A percentile compares a stretch with the other conserved stretches of the same genome.
Evolutionary conservation across 2,329 filamentous ascomycete species (phyloP).

Genomic region (Diaporthe sp.): DNA sequence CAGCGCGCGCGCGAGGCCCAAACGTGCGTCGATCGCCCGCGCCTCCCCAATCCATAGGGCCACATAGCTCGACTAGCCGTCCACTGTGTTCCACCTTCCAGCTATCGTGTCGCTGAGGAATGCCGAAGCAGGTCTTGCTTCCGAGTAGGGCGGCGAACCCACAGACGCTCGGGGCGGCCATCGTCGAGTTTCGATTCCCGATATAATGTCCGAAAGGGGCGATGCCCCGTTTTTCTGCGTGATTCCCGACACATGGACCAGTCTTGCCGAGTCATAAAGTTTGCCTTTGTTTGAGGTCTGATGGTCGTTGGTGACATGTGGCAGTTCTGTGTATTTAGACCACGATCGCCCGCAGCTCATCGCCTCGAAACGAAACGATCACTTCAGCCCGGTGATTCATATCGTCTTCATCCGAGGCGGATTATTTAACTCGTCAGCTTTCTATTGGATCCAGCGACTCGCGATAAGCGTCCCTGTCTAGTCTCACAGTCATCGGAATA

Average conservation of each 20-base stretch:
- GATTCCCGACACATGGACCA: background rate
- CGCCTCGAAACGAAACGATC: background rate
- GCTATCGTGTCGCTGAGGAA: background rate
- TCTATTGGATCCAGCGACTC: background rate
- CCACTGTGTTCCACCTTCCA: background rate
- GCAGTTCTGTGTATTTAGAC: background rate
- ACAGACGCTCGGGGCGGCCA: background rate
- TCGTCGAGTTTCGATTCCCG: background rate
- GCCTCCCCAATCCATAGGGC: background rate
- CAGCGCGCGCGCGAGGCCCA: background rate
- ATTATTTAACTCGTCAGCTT: accelerated
- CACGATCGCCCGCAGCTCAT: too few species aligned
- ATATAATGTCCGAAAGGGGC: background rate
- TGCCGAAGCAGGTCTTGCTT: background rate
- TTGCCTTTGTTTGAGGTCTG: background rate
- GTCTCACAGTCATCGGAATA: background rate
- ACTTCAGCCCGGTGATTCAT: background rate
- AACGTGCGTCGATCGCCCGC: background rate
- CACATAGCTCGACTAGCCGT: background rate
- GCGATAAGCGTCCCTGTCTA: background rate
- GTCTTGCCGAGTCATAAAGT: background rate
- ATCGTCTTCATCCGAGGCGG: background rate
- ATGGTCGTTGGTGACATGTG: background rate
- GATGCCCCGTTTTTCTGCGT: too few species aligned
- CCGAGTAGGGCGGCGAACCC: background rate